Percentiles rank a stretch among this genome's conserved stretches.
These are phyloP conservation scores for Hamiltosporidium tvaerminnensis DNA, from an alignment of 371 early-diverging fungal genomes.

Conservation along the genomic window DNA sequence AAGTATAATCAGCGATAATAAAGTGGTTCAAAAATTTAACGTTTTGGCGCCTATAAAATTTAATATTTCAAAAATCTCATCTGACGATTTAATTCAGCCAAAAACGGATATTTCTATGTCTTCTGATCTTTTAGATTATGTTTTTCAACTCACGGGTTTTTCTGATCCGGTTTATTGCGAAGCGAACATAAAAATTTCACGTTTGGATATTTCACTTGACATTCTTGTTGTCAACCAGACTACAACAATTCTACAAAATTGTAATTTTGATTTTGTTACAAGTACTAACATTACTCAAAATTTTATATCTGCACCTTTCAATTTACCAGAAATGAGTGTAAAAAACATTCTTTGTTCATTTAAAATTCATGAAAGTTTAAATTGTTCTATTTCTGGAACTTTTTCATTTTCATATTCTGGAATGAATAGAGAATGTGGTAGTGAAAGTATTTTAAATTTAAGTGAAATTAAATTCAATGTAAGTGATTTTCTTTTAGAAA, in stretches of 20 bases:
- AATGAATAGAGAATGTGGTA: conserved; percentile 14
- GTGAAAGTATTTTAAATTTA: conserved; percentile 33
- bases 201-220: conserved; percentile 42
- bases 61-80: no score
- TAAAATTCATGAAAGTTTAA: conserved; percentile 32
- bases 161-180: conserved; percentile 51
- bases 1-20: no score
- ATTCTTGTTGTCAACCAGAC: conserved; percentile 52
- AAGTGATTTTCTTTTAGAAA: conserved; percentile 38
- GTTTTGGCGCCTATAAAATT: no score
- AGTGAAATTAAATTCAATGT: conserved; percentile 38
- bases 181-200: conserved; percentile 21
- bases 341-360: conserved; percentile 12
- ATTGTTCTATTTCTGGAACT: conserved; percentile 43
- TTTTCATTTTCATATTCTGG: conserved; percentile 33
- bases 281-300: conserved; percentile 34
- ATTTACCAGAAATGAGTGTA: no score
- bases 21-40: no score
- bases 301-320: no score
- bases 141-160: conserved; percentile 44
- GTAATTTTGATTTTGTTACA: conserved; percentile 43
- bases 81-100: no score
- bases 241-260: conserved; percentile 37
- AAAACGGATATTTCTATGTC: no score
- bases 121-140: no score